Conservation (phyloP, 306 rosid genomes). For the Citrullus colocynthis region DNA sequence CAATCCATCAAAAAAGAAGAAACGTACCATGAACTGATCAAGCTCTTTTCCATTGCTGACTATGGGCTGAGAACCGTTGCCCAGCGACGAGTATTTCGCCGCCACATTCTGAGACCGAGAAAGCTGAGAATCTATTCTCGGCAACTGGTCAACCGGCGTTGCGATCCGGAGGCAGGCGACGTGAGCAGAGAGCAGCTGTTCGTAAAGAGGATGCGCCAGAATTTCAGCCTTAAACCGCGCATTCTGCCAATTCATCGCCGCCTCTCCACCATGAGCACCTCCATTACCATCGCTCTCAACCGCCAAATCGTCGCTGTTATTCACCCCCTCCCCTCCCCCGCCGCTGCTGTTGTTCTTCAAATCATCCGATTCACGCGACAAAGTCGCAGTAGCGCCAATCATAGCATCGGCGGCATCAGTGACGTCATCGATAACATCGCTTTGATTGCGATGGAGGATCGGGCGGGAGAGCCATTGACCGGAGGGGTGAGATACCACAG, state of each 20-base stretch:
- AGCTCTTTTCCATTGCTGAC: constrained; percentile 69
- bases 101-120: constrained; percentile 88
- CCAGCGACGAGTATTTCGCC: constrained; percentile 66
- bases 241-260: constrained; percentile 66
- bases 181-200: constrained; percentile 71
- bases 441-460: constrained; percentile 62
- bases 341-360: constrained; percentile 22
- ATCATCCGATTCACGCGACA: constrained; percentile 50
- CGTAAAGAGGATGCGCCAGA: constrained; percentile 77
- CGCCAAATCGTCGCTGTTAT: constrained; percentile 29
- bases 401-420: constrained; percentile 34
- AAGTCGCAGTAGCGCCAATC: constrained; percentile 24
- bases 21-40: constrained; percentile 84
- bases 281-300: constrained; percentile 31
- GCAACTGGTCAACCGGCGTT: constrained; percentile 93
- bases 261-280: constrained; percentile 16
- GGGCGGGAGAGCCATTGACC: constrained; percentile 65
- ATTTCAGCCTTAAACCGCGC: constrained; percentile 59
- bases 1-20: not conserved
- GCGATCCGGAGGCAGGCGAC: constrained; percentile 85
- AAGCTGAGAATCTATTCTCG: constrained; percentile 88
- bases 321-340: constrained; percentile 6
- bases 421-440: constrained; percentile 56
- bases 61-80: constrained; percentile 30
- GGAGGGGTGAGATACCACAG: constrained; percentile 36